Evolutionary conservation across 148 eudicot species (phyloP), one percentile per base, ranked within the genome.

Genomic region (Amaranthus hypochondriacus): DNA sequence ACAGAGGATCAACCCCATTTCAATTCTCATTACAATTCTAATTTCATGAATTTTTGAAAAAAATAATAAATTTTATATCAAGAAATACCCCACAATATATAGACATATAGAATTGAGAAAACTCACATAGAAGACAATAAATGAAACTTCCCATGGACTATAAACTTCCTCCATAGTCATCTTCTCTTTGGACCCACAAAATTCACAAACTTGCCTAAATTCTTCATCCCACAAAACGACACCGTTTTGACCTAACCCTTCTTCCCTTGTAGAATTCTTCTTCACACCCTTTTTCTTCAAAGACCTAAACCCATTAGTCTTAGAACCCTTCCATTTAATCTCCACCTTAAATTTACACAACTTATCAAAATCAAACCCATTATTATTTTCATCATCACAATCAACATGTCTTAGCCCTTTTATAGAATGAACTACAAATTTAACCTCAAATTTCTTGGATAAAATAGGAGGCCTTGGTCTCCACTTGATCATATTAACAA

Each of bases 401-500:
- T 42, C 75, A 18, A 62, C 60, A 49, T 15, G 13, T 9, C 60
- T 73, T 57, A 76, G 44, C 43, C 93, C 93, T 65, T 81, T 75
- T 5, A 92, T 67, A 7, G 79, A 77, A 6, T 59, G 21, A 12
- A 92, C 78, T 9, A 58, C 11, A 72, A 92, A 78, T 60, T 76
- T 86, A 10, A 80, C 88, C 76, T 92, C 86, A 69, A 76, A 85
- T 68, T 85, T 85, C 63, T 72, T 88, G 43, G 86, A 82, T 18
- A 81, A 56, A 2, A 75, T 69, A 4, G 86, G 83, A 1, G 84
- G 84, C 97, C 94, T 81, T 70, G 96, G 86, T 77, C 82, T 78
- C 92, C 96, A 85, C 82, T 81, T 88, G 80, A 89, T 88, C 94
- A 92, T 82, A 53, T 73, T 85, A 72, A 83, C 92, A n/a, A 82